Evolutionary conservation across 116 monocot species (phyloP).

Genomic region (Phalaenopsis hybrid): DNA sequence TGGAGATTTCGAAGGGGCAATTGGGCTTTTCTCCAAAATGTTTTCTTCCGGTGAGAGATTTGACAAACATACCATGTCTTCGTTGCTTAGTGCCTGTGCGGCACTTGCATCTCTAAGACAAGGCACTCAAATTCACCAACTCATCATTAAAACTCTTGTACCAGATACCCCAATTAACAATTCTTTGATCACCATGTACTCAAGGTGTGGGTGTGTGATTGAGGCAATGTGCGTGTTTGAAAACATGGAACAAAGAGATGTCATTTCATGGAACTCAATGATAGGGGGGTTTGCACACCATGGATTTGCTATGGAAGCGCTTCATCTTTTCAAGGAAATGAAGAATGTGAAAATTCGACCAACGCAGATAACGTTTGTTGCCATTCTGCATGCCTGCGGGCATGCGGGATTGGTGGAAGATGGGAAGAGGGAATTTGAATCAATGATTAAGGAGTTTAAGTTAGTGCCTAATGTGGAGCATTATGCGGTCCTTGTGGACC

Average conservation of each 20-base stretch:
- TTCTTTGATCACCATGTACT: conserved; percentile 62
- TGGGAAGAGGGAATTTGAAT: conserved; percentile 43
- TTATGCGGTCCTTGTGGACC: conserved; percentile 58
- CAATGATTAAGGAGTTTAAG: conserved; percentile 44
- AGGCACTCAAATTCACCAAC: conserved; percentile 48
- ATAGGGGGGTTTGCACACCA: conserved; percentile 59
- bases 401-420: conserved; percentile 55
- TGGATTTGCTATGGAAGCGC: conserved; percentile 37
- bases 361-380: conserved; percentile 49
- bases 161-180: conserved; percentile 48
- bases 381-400: conserved; percentile 41
- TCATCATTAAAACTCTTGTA: conserved; percentile 30
- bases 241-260: conserved; percentile 30
- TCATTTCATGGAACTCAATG: conserved; percentile 69
- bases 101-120: conserved; percentile 37
- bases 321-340: conserved; percentile 34
- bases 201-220: conserved; percentile 39
- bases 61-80: conserved; percentile 52
- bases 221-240: conserved; percentile 39
- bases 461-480: conserved; percentile 39
- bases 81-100: conserved; percentile 50
- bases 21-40: conserved; percentile 41
- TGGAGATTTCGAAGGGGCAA: conserved; percentile 41
- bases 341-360: conserved; percentile 32
- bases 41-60: conserved; percentile 26